Percentiles rank a stretch among this genome's conserved stretches.
Evolutionary conservation across 225 moss, liverwort and hornwort genomes (phyloP).

Genomic region (Marchantia paleacea): DNA sequence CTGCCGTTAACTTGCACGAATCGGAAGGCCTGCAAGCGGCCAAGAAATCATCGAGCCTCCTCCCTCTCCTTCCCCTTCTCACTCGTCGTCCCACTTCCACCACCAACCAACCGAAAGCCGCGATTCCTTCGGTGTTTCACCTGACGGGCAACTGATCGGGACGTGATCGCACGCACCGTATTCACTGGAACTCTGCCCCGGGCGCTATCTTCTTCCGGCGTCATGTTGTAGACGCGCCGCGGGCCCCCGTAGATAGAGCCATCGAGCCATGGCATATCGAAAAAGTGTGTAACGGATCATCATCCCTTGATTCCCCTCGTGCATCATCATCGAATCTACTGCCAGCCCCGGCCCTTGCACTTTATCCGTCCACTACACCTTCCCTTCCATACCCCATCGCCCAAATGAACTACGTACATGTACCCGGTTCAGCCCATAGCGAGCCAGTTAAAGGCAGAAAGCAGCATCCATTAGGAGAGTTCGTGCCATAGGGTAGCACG

Average conservation of each 20-base stretch:
- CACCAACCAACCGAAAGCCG: background rate
- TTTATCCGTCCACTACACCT: background rate
- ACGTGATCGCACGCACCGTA: background rate
- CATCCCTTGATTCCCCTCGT: background rate
- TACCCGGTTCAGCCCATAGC: too few species aligned
- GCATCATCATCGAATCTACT: slow-evolving; percentile 13
- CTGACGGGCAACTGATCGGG: background rate
- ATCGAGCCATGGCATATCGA: background rate
- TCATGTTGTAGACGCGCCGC: background rate
- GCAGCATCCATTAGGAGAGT: too few species aligned
- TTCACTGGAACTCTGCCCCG: background rate
- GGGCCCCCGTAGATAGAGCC: background rate
- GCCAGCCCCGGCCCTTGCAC: background rate
- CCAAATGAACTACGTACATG: background rate
- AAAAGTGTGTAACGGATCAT: background rate
- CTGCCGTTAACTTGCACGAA: slow-evolving; percentile 19
- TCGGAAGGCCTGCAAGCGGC: slow-evolving; percentile 20
- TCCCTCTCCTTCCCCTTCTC: background rate
- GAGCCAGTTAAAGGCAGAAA: background rate
- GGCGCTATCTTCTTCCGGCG: background rate
- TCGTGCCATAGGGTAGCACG: background rate
- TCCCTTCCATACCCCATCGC: background rate
- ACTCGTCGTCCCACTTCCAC: background rate
- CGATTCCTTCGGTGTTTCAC: background rate
- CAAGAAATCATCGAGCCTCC: slow-evolving; percentile 1